phyloP scores from a whole-genome alignment of 139 green algal species.

The Picochlorum sp. region DNA sequence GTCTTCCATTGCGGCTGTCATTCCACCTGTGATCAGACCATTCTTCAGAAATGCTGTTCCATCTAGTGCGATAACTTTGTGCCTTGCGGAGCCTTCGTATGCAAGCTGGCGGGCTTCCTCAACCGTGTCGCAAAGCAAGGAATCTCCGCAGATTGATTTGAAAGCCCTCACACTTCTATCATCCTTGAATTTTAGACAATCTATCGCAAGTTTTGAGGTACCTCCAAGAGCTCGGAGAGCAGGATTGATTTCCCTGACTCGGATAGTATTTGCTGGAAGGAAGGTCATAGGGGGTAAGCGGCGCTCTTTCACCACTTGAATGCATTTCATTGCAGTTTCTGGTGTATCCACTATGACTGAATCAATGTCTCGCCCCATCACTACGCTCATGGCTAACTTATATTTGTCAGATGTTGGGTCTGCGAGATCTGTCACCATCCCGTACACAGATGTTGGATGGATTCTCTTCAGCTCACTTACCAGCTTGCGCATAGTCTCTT shows the following conservation, averaged over 20 bases:
- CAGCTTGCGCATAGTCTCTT: conserved; percentile 45
- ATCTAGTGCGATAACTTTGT: conserved; percentile 75
- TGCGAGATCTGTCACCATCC: conserved; percentile 72
- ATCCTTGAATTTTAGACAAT: conserved; percentile 63
- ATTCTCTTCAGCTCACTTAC: conserved; percentile 56
- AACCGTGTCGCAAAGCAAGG: conserved; percentile 80
- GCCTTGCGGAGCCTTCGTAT: conserved; percentile 37
- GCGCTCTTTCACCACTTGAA: conserved; percentile 52
- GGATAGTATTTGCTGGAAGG: conserved; percentile 47
- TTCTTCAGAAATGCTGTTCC: conserved; percentile 80
- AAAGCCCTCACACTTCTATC: conserved; percentile 59
- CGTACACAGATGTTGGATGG: conserved; percentile 61
- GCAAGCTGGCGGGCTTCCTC: conserved; percentile 69
- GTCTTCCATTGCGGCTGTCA: conserved; percentile 31
- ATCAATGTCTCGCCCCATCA: conserved; percentile 81
- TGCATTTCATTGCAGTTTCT: conserved; percentile 63
- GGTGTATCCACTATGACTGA: conserved; percentile 76
- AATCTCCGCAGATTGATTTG: conserved; percentile 55
- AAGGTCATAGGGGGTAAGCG: conserved; percentile 77
- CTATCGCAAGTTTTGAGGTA: conserved; percentile 64
- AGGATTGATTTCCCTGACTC: conserved; percentile 58
- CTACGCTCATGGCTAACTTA: conserved; percentile 78
- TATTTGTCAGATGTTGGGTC: conserved; percentile 66
- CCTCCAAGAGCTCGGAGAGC: conserved; percentile 70
- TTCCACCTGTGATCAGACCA: conserved; percentile 73